Conservation (phyloP, 805 yeast genomes). For the Candida saitoana region DNA sequence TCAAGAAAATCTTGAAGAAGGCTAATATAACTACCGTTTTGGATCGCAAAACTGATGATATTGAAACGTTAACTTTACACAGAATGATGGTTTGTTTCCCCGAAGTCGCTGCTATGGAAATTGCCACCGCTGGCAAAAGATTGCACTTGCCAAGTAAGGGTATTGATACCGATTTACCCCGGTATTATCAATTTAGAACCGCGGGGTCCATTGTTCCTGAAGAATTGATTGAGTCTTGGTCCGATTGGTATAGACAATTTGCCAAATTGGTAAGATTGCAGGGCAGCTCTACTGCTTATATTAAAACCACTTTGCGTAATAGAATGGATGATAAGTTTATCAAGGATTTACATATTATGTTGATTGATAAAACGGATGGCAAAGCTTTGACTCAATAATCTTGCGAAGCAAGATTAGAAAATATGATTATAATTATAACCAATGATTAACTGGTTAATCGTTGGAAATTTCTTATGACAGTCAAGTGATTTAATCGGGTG, state of each 20-base stretch:
- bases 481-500: too few species aligned
- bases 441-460: too few species aligned
- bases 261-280: neutral
- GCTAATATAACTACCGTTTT: neutral
- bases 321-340: neutral
- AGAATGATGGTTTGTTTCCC: neutral
- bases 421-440: too few species aligned
- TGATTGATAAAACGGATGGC: neutral
- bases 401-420: too few species aligned
- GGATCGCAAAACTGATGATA: neutral
- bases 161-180: neutral
- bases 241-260: neutral
- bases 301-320: neutral
- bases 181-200: neutral
- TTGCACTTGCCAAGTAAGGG: neutral
- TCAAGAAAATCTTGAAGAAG: neutral
- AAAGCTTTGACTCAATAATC: neutral
- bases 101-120: neutral
- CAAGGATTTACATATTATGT: neutral
- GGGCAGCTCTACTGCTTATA: neutral
- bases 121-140: neutral
- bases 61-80: neutral
- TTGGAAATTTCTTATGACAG: too few species aligned
- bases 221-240: constrained; percentile 1
- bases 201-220: neutral